These are phyloP conservation scores for Przewalskia tangutica DNA, from an alignment of 257 asterid species.

Conservation along the genomic window DNA sequence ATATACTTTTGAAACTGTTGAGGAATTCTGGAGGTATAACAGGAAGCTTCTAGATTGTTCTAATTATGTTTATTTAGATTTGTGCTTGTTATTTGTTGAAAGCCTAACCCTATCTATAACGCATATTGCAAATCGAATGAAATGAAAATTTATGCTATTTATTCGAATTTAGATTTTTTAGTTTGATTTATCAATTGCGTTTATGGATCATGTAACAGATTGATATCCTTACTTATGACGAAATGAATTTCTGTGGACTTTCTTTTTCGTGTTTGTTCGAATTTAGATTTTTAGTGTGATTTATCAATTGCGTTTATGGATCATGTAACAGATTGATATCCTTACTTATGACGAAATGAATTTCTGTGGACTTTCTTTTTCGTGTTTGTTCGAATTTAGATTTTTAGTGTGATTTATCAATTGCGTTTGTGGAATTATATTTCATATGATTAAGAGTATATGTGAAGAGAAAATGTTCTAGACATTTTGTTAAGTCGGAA, in stretches of 20 bases:
- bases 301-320: neutral
- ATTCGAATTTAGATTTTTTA: neutral
- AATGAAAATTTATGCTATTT: no score
- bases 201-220: neutral
- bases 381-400: neutral
- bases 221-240: neutral
- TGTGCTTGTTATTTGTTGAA: neutral
- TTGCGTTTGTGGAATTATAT: neutral
- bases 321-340: neutral
- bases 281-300: neutral
- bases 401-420: neutral
- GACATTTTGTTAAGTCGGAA: neutral
- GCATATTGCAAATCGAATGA: no score
- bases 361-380: no score
- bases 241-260: neutral
- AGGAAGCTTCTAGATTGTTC: neutral
- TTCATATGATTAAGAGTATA: neutral
- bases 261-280: no score
- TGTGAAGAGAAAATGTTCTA: neutral
- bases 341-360: neutral
- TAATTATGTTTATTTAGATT: neutral
- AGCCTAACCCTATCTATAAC: no score
- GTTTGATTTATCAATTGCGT: neutral
- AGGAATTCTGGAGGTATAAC: conserved; percentile 87
- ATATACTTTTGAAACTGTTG: conserved; percentile 83